These are phyloP conservation scores for Cyclotella sp. DNA, from an alignment of 108 stramenopile genomes.

Conservation along the genomic window DNA sequence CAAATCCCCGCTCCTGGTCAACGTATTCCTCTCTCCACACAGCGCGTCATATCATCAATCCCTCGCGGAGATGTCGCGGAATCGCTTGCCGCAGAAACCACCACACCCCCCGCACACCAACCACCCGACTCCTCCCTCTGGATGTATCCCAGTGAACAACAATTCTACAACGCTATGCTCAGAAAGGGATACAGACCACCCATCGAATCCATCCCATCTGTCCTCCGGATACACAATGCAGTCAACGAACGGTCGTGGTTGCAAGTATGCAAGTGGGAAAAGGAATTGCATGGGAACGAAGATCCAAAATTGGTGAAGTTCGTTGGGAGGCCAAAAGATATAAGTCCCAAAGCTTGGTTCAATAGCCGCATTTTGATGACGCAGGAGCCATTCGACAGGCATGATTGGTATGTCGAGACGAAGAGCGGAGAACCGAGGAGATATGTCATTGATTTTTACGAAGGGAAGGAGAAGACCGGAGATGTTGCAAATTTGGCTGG, in stretches of 20 bases:
- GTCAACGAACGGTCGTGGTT: constrained; percentile 95
- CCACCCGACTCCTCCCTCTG: constrained; percentile 58
- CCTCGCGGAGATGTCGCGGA: constrained; percentile 60
- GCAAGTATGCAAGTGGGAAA: constrained; percentile 81
- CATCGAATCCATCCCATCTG: constrained; percentile 78
- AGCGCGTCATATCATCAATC: constrained; percentile 77
- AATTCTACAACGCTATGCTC: constrained; percentile 96
- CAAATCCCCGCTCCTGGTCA: constrained; percentile 82
- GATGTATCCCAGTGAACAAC: constrained; percentile 98
- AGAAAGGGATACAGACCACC: constrained; percentile 91
- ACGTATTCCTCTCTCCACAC: constrained; percentile 71
- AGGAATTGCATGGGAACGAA: constrained; percentile 43
- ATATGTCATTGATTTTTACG: constrained; percentile 97
- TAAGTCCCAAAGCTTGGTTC: constrained; percentile 91
- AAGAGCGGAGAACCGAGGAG: constrained; percentile 62
- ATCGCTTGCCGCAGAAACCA: constrained; percentile 14
- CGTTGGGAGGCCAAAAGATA: constrained; percentile 90
- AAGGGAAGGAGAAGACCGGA: constrained; percentile 56
- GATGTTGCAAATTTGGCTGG: not conserved
- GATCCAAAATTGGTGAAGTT: constrained; percentile 84
- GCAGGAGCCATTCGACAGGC: constrained; percentile 93
- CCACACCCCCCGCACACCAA: constrained; percentile 40
- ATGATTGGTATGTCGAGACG: constrained; percentile 95
- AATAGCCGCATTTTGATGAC: constrained; percentile 76
- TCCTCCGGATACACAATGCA: constrained; percentile 94